Evolutionary conservation across 2,329 filamentous ascomycete species (phyloP).

Genomic region (Diaporthe velutina): DNA sequence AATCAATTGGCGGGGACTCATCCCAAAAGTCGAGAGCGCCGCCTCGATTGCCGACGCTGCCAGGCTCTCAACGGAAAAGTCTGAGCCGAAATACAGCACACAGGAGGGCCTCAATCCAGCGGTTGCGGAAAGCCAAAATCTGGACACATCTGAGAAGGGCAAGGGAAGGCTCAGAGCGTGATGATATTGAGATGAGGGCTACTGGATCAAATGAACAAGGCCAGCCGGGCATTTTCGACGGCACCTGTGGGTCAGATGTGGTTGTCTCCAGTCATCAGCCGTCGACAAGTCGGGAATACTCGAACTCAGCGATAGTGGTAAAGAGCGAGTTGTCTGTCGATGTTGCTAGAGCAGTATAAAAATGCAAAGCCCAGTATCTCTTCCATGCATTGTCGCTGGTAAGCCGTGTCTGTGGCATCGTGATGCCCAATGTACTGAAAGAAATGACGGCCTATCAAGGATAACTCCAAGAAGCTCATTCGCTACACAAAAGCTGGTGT

Average conservation of each 20-base stretch:
- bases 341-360: not conserved
- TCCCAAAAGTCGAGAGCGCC: constrained; percentile 11
- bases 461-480: too few species aligned
- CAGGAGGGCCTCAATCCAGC: not conserved
- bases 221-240: not conserved
- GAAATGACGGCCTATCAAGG: not conserved
- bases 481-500: not conserved
- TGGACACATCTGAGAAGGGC: not conserved
- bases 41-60: not conserved
- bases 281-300: not conserved
- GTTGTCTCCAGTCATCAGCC: not conserved
- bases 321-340: constrained; percentile 17
- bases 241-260: not conserved
- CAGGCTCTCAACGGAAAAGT: not conserved
- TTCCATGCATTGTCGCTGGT: not conserved
- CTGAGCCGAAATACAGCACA: not conserved
- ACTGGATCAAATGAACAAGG: not conserved
- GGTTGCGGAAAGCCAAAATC: not conserved
- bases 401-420: not conserved
- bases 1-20: not conserved
- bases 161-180: not conserved
- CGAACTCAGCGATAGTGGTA: not conserved
- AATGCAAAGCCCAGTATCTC: not conserved
- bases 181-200: not conserved
- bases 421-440: not conserved